Conservation (phyloP, 2,329 filamentous ascomycete species). For the Pyrenochaeta sp. region DNA sequence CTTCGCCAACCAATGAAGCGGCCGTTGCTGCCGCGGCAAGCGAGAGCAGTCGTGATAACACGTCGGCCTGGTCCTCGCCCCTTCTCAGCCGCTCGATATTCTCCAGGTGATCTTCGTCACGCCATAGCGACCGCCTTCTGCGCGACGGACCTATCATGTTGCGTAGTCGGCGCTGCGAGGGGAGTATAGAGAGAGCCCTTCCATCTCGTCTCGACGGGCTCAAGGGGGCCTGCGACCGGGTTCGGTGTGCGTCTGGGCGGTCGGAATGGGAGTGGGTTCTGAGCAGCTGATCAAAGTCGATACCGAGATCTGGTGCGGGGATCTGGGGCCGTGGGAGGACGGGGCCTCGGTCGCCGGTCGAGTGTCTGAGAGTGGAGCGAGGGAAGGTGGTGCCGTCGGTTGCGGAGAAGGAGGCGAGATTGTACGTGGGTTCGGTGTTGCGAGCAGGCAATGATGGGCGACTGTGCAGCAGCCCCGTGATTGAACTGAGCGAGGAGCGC, state of each 20-base stretch:
- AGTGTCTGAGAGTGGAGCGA: slow-evolving; percentile 30
- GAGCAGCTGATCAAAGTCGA: slow-evolving; percentile 49
- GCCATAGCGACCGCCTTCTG: slow-evolving; percentile 60
- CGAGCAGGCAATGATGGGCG: slow-evolving; percentile 33
- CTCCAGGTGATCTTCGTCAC: slow-evolving; percentile 35
- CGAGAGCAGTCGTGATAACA: slow-evolving; percentile 68
- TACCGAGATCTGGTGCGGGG: slow-evolving; percentile 44
- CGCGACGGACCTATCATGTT: slow-evolving; percentile 56
- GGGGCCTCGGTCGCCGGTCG: slow-evolving; percentile 40
- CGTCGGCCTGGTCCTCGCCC: slow-evolving; percentile 69
- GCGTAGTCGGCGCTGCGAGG: slow-evolving; percentile 48
- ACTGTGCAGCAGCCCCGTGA: slow-evolving; percentile 41
- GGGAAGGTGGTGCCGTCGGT: slow-evolving; percentile 23
- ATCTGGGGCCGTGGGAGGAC: slow-evolving; percentile 43
- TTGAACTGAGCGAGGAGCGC: slow-evolving; percentile 48
- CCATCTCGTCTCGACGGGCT: slow-evolving; percentile 39
- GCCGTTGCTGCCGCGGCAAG: slow-evolving; percentile 71
- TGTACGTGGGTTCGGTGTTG: slow-evolving; percentile 20
- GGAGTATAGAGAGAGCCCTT: slow-evolving; percentile 47
- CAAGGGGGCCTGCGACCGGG: slow-evolving; percentile 25
- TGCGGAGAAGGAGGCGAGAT: slow-evolving; percentile 22
- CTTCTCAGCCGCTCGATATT: slow-evolving; percentile 52
- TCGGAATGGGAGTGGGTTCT: slow-evolving; percentile 24
- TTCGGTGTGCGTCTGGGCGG: slow-evolving; percentile 22
- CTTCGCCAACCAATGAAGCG: slow-evolving; percentile 69